Base-by-base conservation (phyloP, 2,329 filamentous ascomycete species). In the Cryphonectria nitschkei region DNA sequence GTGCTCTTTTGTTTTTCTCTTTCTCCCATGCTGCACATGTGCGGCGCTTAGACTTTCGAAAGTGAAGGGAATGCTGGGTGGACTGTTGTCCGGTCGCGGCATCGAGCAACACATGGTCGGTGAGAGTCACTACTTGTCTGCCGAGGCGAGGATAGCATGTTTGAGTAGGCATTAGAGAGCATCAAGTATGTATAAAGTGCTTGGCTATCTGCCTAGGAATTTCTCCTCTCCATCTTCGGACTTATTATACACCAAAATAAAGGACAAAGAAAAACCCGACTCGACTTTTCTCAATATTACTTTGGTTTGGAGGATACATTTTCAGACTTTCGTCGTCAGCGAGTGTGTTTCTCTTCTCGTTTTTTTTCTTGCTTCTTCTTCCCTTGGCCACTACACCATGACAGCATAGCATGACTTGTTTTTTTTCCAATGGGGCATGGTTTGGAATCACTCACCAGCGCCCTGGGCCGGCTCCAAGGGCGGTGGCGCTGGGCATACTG, bases 381-480 rank as follows among this genome's bases (percentile, higher is more conserved):
- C 6, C 14, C 8, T 32, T 32, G 1, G 29, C 6, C 22, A 39
- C 32, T n/a, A 14, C 61, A n/a, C 26, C 29, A 67, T 58, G 65
- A 34, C 52, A 37, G 11, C 34, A 19, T 62, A 29, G 19, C 26
- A 43, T 22, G 8, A 26, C 19, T 50, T 46, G 6, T 46, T 50
- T 7, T 50, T 50, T 61, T 13, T 34, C 26, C 26, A 26, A 58
- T 58, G 65, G 37, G 50, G 37, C 29, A 34, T 39, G 22, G 13
- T 69, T 11, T 69, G 34, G 34, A 56, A 13, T 39, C 46, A 46
- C 50, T 69, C 60, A n/a, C 46, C 9, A 8, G 26, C 19, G 26
- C 46, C 34, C 37, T 65, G 16, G 39, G 60, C 22, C 37, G 50
- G 50, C 61, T 58, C 19, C 61, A 56, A 4, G 61, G 14, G 32